These are phyloP conservation scores for Chlamydomonas sp. DNA, from an alignment of 139 green algal species.

Conservation along the genomic window DNA sequence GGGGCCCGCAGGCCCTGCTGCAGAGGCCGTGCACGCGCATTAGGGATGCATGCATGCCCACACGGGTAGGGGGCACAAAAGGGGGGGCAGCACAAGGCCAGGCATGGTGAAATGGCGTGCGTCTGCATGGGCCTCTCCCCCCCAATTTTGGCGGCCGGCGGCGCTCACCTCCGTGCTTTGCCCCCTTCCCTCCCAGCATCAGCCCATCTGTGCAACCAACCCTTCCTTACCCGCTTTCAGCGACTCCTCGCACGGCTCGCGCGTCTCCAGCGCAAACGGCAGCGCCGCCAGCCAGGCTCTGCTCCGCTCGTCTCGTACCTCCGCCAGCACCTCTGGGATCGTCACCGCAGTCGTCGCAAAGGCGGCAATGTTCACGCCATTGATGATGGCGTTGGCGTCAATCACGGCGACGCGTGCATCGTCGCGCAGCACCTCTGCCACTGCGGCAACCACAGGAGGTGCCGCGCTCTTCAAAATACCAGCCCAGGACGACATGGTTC, in stretches of 20 bases:
- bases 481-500: too few relatives aligned
- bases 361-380: slow-evolving; percentile 32
- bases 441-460: too few relatives aligned
- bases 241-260: slow-evolving; percentile 62
- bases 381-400: slow-evolving; percentile 86
- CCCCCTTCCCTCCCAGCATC: not conserved
- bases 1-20: too few relatives aligned
- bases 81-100: too few relatives aligned
- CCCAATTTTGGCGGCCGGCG: not conserved
- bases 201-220: not conserved
- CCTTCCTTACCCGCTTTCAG: slow-evolving; percentile 52
- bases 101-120: too few relatives aligned
- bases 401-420: slow-evolving; percentile 43
- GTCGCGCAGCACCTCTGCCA: too few relatives aligned
- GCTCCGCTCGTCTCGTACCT: slow-evolving; percentile 71
- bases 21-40: too few relatives aligned
- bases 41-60: not conserved
- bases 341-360: slow-evolving; percentile 58
- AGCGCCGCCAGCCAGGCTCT: slow-evolving; percentile 49
- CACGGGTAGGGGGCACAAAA: not conserved
- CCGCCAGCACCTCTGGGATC: slow-evolving; percentile 66
- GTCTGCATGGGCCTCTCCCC: too few relatives aligned
- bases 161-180: not conserved
- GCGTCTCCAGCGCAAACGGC: slow-evolving; percentile 49
- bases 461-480: too few relatives aligned